Conservation (phyloP, 805 yeast genomes). For the Wickerhamiella lipophila region DNA sequence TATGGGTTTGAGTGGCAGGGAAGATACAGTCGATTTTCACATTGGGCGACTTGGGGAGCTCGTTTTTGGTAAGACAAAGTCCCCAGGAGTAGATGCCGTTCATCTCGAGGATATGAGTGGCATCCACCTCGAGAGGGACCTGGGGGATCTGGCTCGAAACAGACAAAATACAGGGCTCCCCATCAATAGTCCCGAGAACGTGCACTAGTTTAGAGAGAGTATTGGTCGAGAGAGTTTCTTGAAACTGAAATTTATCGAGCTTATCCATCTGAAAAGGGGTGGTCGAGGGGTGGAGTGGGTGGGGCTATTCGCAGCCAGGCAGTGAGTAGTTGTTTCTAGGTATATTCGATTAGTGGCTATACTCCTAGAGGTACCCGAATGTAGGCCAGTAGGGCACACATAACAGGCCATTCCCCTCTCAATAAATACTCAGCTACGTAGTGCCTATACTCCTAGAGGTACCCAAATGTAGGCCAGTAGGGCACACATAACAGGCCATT, state of each 20-base stretch:
- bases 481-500: no score
- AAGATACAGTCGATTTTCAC: constrained; percentile 65
- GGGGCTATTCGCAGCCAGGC: no score
- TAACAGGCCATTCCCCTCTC: no score
- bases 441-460: no score
- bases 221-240: constrained; percentile 38
- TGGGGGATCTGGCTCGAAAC: constrained; percentile 26
- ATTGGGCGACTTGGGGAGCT: constrained; percentile 36
- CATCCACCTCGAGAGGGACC: constrained; percentile 15
- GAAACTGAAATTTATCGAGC: constrained; percentile 33
- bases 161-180: constrained; percentile 50
- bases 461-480: no score
- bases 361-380: no score
- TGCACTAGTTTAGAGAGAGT: constrained; percentile 57
- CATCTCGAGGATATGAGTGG: constrained; percentile 35
- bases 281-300: not conserved
- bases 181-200: constrained; percentile 53
- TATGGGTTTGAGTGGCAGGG: constrained; percentile 83
- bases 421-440: not conserved
- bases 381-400: no score
- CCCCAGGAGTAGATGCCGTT: constrained; percentile 89
- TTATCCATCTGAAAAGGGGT: constrained; percentile 18
- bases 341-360: no score
- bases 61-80: constrained; percentile 37
- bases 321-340: no score